These are phyloP conservation scores for Termitomyces eurrhizus DNA, from an alignment of 768 basidiomycete genomes.

Conservation along the genomic window DNA sequence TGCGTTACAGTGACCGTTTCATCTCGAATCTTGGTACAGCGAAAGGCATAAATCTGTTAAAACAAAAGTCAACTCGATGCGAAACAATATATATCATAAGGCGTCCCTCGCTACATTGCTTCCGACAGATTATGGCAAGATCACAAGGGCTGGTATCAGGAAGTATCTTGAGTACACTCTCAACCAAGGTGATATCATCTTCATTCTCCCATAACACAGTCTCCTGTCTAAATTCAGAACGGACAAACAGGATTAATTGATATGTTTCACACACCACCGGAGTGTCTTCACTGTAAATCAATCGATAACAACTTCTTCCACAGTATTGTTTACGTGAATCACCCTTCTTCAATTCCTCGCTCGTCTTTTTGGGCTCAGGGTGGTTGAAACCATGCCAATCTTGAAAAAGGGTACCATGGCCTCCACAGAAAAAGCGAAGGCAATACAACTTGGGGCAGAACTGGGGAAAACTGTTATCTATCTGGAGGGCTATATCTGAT, in stretches of 20 bases:
- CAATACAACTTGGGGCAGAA: slow-evolving; percentile 50
- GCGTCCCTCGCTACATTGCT: slow-evolving; percentile 38
- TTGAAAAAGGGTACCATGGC: slow-evolving; percentile 26
- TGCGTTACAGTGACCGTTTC: background rate
- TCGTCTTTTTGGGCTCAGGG: slow-evolving; percentile 15
- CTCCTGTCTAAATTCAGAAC: slow-evolving; percentile 10
- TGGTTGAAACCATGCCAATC: slow-evolving; percentile 8
- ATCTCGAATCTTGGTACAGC: slow-evolving; percentile 12
- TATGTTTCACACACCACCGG: background rate
- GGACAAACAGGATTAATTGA: background rate
- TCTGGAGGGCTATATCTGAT: slow-evolving; percentile 25
- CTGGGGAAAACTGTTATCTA: slow-evolving; percentile 25
- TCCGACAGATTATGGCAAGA: slow-evolving; percentile 42
- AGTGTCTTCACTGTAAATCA: slow-evolving; percentile 6
- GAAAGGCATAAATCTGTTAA: slow-evolving; percentile 20
- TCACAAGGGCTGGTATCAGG: slow-evolving; percentile 49
- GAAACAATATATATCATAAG: slow-evolving; percentile 14
- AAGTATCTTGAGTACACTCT: slow-evolving; percentile 34
- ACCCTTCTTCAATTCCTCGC: slow-evolving; percentile 3
- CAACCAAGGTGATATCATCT: slow-evolving; percentile 23
- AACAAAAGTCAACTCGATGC: slow-evolving; percentile 13
- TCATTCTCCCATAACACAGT: slow-evolving; percentile 22
- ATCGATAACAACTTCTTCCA: slow-evolving; percentile 20
- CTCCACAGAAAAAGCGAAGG: slow-evolving; percentile 32
- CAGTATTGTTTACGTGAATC: slow-evolving; percentile 6